A percentile compares a stretch with the other conserved stretches of the same genome.
These are phyloP conservation scores for Apiotrichum porosum DNA, from an alignment of 1,284 basidiomycete genomes.

Conservation along the genomic window DNA sequence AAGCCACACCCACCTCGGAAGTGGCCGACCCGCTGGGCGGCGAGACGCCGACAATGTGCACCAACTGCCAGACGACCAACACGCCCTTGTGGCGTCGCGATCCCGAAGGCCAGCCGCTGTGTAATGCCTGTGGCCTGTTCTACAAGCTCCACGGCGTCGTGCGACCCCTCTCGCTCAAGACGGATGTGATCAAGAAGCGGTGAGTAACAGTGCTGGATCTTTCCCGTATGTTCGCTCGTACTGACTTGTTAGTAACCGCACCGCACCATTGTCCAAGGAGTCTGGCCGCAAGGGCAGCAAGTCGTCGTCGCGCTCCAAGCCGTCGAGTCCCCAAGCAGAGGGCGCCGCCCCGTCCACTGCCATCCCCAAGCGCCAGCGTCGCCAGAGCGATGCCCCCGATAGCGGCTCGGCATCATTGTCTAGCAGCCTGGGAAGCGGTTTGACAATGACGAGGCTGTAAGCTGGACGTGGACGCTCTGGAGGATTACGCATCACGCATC, in stretches of 20 bases:
- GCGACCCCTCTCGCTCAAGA: conserved; percentile 87
- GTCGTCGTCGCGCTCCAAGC: conserved; percentile 10
- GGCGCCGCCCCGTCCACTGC: conserved; percentile 3
- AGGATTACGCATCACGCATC: too few relatives aligned
- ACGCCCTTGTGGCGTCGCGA: conserved; percentile 93
- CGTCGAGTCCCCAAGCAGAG: conserved; percentile 9
- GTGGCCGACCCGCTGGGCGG: conserved; percentile 5
- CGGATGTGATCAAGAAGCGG: conserved; percentile 97
- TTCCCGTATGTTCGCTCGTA: not conserved
- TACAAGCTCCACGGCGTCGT: conserved; percentile 94
- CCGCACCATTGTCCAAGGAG: conserved; percentile 14
- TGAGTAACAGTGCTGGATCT: conserved; percentile 42
- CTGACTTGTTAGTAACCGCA: conserved; percentile 12
- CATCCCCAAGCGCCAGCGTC: conserved; percentile 19
- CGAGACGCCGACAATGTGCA: conserved; percentile 76
- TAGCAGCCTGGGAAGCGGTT: conserved; percentile 3
- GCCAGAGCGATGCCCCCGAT: conserved; percentile 6
- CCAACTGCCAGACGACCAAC: conserved; percentile 92
- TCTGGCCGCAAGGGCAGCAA: conserved; percentile 6
- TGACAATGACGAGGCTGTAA: conserved; percentile 4
- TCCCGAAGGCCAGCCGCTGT: conserved; percentile 89
- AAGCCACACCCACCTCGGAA: conserved; percentile 7
- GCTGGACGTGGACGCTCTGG: too few relatives aligned
- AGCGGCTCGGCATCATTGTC: conserved; percentile 6
- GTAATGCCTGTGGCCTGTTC: conserved; percentile 83